phyloP scores from a whole-genome alignment of 352 stramenopile species.

The Globisporangium nunn region DNA sequence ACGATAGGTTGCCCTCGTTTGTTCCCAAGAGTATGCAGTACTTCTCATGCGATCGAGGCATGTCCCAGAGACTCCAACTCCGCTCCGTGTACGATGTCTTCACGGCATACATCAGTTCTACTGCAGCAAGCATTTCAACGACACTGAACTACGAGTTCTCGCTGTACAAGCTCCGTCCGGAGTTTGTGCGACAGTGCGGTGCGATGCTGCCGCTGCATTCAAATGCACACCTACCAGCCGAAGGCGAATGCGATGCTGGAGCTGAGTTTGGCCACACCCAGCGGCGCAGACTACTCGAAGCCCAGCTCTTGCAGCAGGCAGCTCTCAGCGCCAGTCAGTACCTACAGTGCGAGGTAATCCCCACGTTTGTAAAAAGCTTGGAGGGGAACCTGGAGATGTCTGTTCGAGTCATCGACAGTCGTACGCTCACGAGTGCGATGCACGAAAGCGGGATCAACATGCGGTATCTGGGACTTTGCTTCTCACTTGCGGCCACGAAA shows the following conservation, averaged over 20 bases:
- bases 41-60: background rate
- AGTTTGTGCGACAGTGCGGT: slow-evolving; percentile 40
- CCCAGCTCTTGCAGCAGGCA: slow-evolving; percentile 28
- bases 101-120: slow-evolving; percentile 16
- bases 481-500: slow-evolving; percentile 31
- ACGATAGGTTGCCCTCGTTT: background rate
- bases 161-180: slow-evolving; percentile 34
- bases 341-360: slow-evolving; percentile 31
- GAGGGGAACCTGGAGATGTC: slow-evolving; percentile 16
- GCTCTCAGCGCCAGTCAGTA: slow-evolving; percentile 28
- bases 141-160: slow-evolving; percentile 7
- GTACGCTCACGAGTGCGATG: slow-evolving; percentile 29
- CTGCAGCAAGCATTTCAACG: slow-evolving; percentile 11
- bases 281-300: slow-evolving; percentile 14
- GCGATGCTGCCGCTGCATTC: slow-evolving; percentile 28
- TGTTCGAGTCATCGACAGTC: slow-evolving; percentile 26
- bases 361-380: slow-evolving; percentile 35
- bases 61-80: slow-evolving; percentile 9
- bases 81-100: slow-evolving; percentile 31
- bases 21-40: slow-evolving; percentile 7
- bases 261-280: background rate
- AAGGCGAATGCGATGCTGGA: background rate
- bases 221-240: slow-evolving; percentile 15
- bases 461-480: slow-evolving; percentile 49
- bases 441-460: slow-evolving; percentile 54